Evolutionary conservation across 2,329 filamentous ascomycete species (phyloP), one percentile per base, ranked within the genome.

Genomic region (Pezicula neosporulosa): DNA sequence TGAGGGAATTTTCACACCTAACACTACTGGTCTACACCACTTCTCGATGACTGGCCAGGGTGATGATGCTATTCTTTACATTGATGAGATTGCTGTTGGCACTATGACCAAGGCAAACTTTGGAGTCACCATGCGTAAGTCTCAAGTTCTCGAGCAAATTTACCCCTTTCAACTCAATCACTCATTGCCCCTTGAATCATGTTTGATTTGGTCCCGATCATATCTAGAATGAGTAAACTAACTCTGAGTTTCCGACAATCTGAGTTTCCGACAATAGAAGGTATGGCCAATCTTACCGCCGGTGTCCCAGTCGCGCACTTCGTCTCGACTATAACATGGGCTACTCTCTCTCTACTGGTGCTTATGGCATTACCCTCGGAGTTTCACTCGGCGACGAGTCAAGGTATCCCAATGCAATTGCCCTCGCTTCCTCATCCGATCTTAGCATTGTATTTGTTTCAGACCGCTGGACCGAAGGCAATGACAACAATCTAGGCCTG

Each of bases 91-190:
- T 6, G 45, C 55, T 30, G 47, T 56, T 15, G 55, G 55, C 8
- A 57, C 53, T 43, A 57, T 59, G 55, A 51, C 51, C 15, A 49
- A 44, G 43, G 50, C 50, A 27, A 59, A 59, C 37, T 57, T 59
- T 16, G 55, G 50, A 13, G 57, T 52, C 42, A 56, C 52, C 21
- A 53, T 59, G 19, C 55, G 24, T 24, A 24, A 24, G 24, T 24
- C 24, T 24, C 24, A 24, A 24, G 24, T 24, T 24, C 24, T 6
- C 24, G 24, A 6, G 24, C 3, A 24, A 6, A 24, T 24, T 24
- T 24, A 2, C 24, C 24, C 24, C 24, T 24, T 2, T 24, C 24
- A 24, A 6, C 7, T 24, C 24, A 24, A 24, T 24, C 7, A 24
- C 24, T 24, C 24, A 24, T 6, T 24, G 24, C 7, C 5, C 6